Percentiles rank a stretch among this genome's conserved stretches.
These are phyloP conservation scores for Suillus spraguei DNA, from an alignment of 768 basidiomycete genomes.

Conservation along the genomic window DNA sequence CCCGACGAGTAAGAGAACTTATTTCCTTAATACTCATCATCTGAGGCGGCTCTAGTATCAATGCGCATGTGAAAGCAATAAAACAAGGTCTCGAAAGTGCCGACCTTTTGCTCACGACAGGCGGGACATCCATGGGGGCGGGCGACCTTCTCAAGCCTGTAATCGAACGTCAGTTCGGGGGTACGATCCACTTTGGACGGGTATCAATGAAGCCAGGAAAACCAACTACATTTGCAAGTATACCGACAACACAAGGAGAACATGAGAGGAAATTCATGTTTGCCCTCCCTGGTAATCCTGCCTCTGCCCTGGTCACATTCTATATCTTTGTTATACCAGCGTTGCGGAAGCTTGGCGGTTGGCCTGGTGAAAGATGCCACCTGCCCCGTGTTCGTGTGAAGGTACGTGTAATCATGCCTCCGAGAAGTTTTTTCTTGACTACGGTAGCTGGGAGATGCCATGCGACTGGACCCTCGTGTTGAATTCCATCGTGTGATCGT, in stretches of 20 bases:
- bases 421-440: background rate
- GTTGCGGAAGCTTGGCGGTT: constrained; percentile 71
- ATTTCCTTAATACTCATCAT: constrained; percentile 8
- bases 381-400: constrained; percentile 65
- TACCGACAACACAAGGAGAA: constrained; percentile 45
- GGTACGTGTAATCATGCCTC: constrained; percentile 41
- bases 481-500: constrained; percentile 85
- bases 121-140: constrained; percentile 91
- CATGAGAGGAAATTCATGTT: constrained; percentile 65
- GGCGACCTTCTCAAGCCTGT: constrained; percentile 87
- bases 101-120: constrained; percentile 82
- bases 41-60: constrained; percentile 41
- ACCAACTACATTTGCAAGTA: constrained; percentile 87
- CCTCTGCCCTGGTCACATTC: constrained; percentile 85
- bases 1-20: constrained; percentile 58
- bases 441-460: constrained; percentile 54
- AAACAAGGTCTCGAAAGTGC: constrained; percentile 57
- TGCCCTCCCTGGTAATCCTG: constrained; percentile 88
- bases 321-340: constrained; percentile 85
- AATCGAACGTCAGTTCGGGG: constrained; percentile 76
- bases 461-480: constrained; percentile 71
- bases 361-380: constrained; percentile 51
- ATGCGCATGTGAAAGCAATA: constrained; percentile 61
- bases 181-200: constrained; percentile 83
- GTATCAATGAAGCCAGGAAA: constrained; percentile 86